phyloP scores from a whole-genome alignment of 352 stramenopile species.

The Globisporangium carolinianum region DNA sequence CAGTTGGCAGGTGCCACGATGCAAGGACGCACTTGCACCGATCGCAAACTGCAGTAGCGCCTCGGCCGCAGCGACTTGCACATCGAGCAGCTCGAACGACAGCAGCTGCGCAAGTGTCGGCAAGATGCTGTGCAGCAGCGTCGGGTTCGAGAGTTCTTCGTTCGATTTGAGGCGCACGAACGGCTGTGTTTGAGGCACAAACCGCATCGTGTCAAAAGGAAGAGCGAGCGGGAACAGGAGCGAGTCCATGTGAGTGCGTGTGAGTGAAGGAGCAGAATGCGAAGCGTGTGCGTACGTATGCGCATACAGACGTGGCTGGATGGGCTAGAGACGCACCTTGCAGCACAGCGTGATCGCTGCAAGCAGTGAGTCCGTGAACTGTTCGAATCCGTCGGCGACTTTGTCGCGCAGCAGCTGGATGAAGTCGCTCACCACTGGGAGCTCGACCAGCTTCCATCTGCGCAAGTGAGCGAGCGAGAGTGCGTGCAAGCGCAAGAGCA shows the following conservation, averaged over 20 bases:
- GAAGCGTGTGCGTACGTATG: too few species aligned
- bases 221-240: too few species aligned
- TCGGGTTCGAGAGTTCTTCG: slow-evolving; percentile 64
- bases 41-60: slow-evolving; percentile 52
- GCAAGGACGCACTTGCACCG: slow-evolving; percentile 38
- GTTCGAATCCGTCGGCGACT: slow-evolving; percentile 26
- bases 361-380: slow-evolving; percentile 39
- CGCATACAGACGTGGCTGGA: too few species aligned
- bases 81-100: slow-evolving; percentile 41
- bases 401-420: slow-evolving; percentile 52
- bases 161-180: slow-evolving; percentile 72
- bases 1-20: too few species aligned
- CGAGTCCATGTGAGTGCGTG: too few species aligned
- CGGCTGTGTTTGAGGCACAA: slow-evolving; percentile 21
- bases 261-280: too few species aligned
- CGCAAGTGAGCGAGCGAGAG: neutral
- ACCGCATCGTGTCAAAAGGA: too few species aligned
- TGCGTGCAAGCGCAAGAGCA: neutral
- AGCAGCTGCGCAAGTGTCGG: slow-evolving; percentile 53
- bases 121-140: slow-evolving; percentile 37
- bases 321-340: slow-evolving; percentile 23
- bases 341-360: slow-evolving; percentile 29
- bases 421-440: slow-evolving; percentile 57
- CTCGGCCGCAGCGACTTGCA: slow-evolving; percentile 57
- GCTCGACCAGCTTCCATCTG: slow-evolving; percentile 65